Percentiles rank a stretch among this genome's conserved stretches.
phyloP scores from a whole-genome alignment of 306 rosid species.

The Prinsepia uniflora region DNA sequence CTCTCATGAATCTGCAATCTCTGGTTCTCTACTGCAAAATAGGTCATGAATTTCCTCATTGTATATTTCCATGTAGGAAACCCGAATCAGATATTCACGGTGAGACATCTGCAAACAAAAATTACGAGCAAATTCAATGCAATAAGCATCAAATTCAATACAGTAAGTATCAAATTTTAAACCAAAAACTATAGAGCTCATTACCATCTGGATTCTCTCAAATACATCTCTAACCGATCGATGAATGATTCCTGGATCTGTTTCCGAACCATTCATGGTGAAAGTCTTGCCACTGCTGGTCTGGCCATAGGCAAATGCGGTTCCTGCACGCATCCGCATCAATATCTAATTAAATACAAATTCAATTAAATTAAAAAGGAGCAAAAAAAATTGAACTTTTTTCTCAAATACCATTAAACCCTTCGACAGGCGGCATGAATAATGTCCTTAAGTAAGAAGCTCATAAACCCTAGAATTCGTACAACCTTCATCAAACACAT shows the following conservation, averaged over 20 bases:
- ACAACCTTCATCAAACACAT: constrained; percentile 69
- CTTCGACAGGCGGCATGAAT: constrained; percentile 86
- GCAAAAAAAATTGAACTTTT: not conserved
- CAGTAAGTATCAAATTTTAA: constrained; percentile 5
- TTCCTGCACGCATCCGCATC: constrained; percentile 50
- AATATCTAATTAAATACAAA: constrained; percentile 1
- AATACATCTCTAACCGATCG: constrained; percentile 73
- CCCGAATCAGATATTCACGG: constrained; percentile 84
- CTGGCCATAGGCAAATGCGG: constrained; percentile 97
- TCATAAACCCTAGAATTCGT: constrained; percentile 66
- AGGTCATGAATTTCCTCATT: constrained; percentile 94
- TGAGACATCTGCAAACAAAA: constrained; percentile 48
- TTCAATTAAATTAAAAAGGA: not conserved
- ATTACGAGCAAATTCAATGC: constrained; percentile 17
- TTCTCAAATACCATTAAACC: constrained; percentile 63
- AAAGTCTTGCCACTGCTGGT: constrained; percentile 99
- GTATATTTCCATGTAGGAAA: constrained; percentile 93
- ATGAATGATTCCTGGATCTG: constrained; percentile 79
- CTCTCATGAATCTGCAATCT: constrained; percentile 94
- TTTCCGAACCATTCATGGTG: constrained; percentile 90
- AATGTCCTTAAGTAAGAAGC: constrained; percentile 71
- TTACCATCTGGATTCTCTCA: constrained; percentile 65
- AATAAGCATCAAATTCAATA: constrained; percentile 12
- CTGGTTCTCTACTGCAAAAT: constrained; percentile 77
- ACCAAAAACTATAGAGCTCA: not conserved